Evolutionary conservation across 371 early-diverging fungal species (phyloP), one percentile per base, ranked within the genome.

Genomic region (Parasitella parasitica): DNA sequence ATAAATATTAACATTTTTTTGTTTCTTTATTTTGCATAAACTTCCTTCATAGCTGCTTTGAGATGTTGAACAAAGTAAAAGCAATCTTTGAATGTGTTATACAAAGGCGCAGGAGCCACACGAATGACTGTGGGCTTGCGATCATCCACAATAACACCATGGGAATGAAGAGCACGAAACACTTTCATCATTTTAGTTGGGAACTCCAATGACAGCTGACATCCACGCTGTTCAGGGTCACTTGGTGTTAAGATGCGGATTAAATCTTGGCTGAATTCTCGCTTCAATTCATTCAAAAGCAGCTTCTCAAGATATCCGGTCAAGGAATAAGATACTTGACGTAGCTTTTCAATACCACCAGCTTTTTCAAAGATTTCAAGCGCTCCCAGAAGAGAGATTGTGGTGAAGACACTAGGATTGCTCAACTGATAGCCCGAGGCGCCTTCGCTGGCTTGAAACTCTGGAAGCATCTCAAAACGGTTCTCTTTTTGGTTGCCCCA

Each of bases 91-190:
- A 92, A 97, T 4, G 87, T 84, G 71, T 93, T 93, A 73, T 97
- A 97, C 30, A 97, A 77, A 6, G 98, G 95, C 3, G 86, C 82
- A 6, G 97, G 98, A 7, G 95, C 93, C 27, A 97, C 77, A 38
- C 98, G 85, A 63, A 98, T 95, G 35, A 93, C 93, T 70, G 96
- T 89, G 0, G 97, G 97, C 68, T 91, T 87, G 39, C 98, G 83
- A 63, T 94, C 93, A 68, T 98, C 98, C 27, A 88, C 86, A 39
- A 97, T 82, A 2, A 96, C 86, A 4, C 94, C 97, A 4, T 75
- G 76, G 1, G 71, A 68, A 51, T 83, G 80, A 55, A 97, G 73
- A 0, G 67, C 75, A 1, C 75, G 71, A 76, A 86, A 86, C 7
- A 89, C 83, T 12, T 82, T 78, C 52, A 81, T 74, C 83, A 86